Evolutionary conservation across 148 eudicot species (phyloP), one percentile per base, ranked within the genome.

Genomic region (Rhododendron mucronatum): DNA sequence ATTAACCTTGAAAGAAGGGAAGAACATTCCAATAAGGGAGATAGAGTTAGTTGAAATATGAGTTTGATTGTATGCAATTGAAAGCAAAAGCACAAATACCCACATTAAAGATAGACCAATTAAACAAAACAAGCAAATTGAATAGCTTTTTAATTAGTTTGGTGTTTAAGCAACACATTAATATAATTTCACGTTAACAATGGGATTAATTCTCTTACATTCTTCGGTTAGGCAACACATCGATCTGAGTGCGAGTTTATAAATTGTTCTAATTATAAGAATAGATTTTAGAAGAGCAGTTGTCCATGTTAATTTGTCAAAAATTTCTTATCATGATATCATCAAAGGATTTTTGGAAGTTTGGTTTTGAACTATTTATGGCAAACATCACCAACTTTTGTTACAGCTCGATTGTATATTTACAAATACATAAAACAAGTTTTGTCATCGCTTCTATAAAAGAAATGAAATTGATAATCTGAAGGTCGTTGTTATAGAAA

Each of bases 1-100:
- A 87, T 84, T 84, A 87, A 51, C 86, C 78, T 87, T 74, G 51
- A 80, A 79, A 69, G 65, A 87, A 71, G 51, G 80, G 88, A 79
- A 84, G 71, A 84, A 84, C 83, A 79, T 57, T 67, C 85, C 84
- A 82, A 74, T 76, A 44, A 82, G 75, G 53, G 63, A 77, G 57
- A 82, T 41, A 41, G 81, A 75, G 77, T 44, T 20, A 10, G 12
- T 21, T n/a, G 84, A 78, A 45, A 28, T 73, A 83, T 9, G 23
- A 86, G 55, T 73, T 77, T 80, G 23, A 71, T 82, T 67, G 33
- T 35, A 67, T 69, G 50, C 45, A 71, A 82, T 48, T 51, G 47
- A 82, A 86, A 41, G 53, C 82, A 44, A 82, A 76, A 82, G 83
- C 63, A 28, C 83, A 26, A 75, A 73, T 73, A 44, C 47, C 53